phyloP scores from a whole-genome alignment of 2,329 filamentous ascomycete genomes.

The Trichoderma polysporum region DNA sequence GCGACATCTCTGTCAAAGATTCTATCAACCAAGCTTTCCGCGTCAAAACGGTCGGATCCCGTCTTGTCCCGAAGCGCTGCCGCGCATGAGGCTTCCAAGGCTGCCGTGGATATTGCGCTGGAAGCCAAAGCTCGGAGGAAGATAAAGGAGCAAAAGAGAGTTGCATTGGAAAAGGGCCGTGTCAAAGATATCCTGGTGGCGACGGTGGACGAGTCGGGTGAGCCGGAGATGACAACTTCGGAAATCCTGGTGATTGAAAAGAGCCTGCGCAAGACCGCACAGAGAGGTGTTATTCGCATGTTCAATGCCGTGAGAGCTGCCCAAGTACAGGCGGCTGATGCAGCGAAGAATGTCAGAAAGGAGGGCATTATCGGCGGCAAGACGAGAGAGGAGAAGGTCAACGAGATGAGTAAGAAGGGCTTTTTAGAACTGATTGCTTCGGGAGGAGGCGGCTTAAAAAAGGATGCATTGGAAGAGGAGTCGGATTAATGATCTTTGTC shows the following conservation, averaged over 20 bases:
- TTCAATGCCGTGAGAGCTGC: conserved; percentile 95
- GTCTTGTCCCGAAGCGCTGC: conserved; percentile 82
- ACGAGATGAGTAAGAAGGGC: conserved; percentile 95
- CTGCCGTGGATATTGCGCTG: conserved; percentile 72
- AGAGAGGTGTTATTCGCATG: conserved; percentile 90
- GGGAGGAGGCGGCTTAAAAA: conserved; percentile 59
- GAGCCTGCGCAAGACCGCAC: conserved; percentile 79
- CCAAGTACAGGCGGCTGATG: conserved; percentile 82
- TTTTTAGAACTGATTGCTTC: conserved; percentile 87
- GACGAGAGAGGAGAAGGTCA: conserved; percentile 81
- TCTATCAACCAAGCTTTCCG: conserved; percentile 81
- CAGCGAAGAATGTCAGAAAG: conserved; percentile 66
- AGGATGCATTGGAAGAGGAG: conserved; percentile 58
- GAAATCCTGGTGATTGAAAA: conserved; percentile 71
- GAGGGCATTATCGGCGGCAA: conserved; percentile 76
- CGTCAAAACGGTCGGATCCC: conserved; percentile 78
- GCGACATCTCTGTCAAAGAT: conserved; percentile 93
- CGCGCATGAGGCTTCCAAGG: conserved; percentile 69
- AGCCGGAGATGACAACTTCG: conserved; percentile 47
- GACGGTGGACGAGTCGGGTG: conserved; percentile 53
- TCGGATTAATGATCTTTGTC: not conserved
- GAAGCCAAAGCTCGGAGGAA: conserved; percentile 79
- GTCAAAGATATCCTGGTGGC: conserved; percentile 80
- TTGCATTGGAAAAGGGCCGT: conserved; percentile 79
- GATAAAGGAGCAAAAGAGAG: conserved; percentile 75